Percentiles rank a stretch among this genome's conserved stretches.
phyloP scores from a whole-genome alignment of 2,329 filamentous ascomycete genomes.

The Plectosphaerella sp. region DNA sequence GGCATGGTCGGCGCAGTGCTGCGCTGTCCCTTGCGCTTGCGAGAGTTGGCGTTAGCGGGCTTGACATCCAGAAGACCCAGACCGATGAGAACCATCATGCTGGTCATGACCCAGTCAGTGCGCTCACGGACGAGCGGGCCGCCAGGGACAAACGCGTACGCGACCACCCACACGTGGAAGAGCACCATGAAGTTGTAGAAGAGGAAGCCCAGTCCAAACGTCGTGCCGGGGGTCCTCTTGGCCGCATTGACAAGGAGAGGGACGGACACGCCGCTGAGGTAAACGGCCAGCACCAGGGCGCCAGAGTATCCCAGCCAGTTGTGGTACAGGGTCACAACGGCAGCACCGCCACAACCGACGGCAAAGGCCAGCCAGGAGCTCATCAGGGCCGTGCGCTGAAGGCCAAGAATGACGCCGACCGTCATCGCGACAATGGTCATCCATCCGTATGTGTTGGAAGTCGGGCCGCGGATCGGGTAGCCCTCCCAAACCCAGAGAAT shows the following conservation, averaged over 20 bases:
- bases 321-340: conserved; percentile 68
- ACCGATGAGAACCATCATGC: conserved; percentile 79
- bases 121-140: conserved; percentile 88
- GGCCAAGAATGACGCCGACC: conserved; percentile 69
- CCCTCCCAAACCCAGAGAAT: conserved; percentile 98
- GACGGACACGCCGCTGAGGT: conserved; percentile 75
- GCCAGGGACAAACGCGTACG: conserved; percentile 95
- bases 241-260: conserved; percentile 72
- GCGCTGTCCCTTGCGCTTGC: conserved; percentile 30
- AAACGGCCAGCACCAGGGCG: conserved; percentile 68
- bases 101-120: conserved; percentile 92
- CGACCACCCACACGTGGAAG: conserved; percentile 98
- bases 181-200: conserved; percentile 91
- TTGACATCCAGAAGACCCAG: conserved; percentile 72
- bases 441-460: conserved; percentile 85
- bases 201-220: conserved; percentile 85
- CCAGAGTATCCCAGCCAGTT: conserved; percentile 92
- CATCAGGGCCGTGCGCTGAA: conserved; percentile 66
- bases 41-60: conserved; percentile 38
- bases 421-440: conserved; percentile 87
- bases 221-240: conserved; percentile 69
- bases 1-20: conserved; percentile 24
- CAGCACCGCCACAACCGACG: conserved; percentile 73
- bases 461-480: conserved; percentile 83
- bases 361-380: conserved; percentile 78